These are phyloP conservation scores for Cicer bijugum DNA, from an alignment of 306 rosid genomes.

Conservation along the genomic window DNA sequence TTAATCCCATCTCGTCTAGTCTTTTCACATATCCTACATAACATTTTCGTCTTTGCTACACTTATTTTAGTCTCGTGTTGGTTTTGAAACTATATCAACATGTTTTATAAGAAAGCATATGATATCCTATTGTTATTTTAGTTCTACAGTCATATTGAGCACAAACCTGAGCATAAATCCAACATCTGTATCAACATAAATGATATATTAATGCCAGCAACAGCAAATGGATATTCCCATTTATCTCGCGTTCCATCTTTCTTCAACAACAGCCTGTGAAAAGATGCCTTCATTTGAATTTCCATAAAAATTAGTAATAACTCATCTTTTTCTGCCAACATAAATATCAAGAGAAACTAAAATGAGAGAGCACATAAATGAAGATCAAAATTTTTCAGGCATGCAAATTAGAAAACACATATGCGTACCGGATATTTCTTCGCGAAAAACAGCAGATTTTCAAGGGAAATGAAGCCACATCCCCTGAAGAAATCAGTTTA, in stretches of 20 bases:
- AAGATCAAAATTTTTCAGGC: conserved; percentile 18
- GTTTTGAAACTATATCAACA: not conserved
- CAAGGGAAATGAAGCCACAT: conserved; percentile 87
- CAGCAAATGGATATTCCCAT: conserved; percentile 99
- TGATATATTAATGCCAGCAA: conserved; percentile 89
- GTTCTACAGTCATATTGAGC: not conserved
- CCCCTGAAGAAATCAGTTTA: conserved; percentile 75
- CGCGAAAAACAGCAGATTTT: conserved; percentile 83
- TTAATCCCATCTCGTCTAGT: too few relatives aligned
- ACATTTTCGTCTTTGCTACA: too few relatives aligned
- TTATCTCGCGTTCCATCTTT: conserved; percentile 79
- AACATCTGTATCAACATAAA: conserved; percentile 91
- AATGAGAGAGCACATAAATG: conserved; percentile 32
- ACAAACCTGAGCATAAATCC: conserved; percentile 77
- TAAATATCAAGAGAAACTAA: conserved; percentile 44
- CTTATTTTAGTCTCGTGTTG: too few relatives aligned
- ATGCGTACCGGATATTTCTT: conserved; percentile 81
- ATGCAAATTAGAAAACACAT: conserved; percentile 31
- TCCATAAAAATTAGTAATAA: conserved; percentile 64
- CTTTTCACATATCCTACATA: too few relatives aligned
- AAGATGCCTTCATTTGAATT: conserved; percentile 92
- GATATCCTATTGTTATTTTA: not conserved
- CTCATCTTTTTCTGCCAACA: conserved; percentile 44
- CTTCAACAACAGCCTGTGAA: conserved; percentile 82
- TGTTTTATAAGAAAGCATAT: not conserved